A percentile compares a stretch with the other conserved stretches of the same genome.
Conservation (phyloP, 2,329 filamentous ascomycete genomes). For the Pleomassaria siparia region DNA sequence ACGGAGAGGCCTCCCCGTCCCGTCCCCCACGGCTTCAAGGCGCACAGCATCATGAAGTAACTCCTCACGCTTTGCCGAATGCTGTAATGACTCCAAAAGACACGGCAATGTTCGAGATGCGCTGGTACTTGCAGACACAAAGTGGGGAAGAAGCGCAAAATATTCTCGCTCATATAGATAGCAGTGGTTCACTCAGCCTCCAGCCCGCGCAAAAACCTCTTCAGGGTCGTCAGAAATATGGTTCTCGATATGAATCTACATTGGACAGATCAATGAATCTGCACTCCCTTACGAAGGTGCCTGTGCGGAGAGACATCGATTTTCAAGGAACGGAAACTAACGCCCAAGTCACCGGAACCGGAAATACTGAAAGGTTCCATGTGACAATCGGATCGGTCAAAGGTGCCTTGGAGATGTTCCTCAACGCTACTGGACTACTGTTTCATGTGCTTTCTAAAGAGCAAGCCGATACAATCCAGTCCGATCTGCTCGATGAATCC, state of each 20-base stretch:
- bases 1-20: too few relatives aligned
- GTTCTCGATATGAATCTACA: background rate
- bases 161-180: slow-evolving; percentile 11
- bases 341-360: background rate
- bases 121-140: slow-evolving; percentile 19
- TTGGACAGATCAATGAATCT: background rate
- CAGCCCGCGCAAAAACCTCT: background rate
- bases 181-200: slow-evolving; percentile 4
- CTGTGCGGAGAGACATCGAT: background rate
- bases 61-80: too few relatives aligned
- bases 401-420: slow-evolving; percentile 15
- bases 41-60: too few relatives aligned
- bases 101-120: slow-evolving; percentile 13
- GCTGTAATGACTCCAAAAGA: too few relatives aligned
- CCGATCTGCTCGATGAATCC: background rate
- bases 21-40: too few relatives aligned
- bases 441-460: slow-evolving; percentile 18
- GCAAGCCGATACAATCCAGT: slow-evolving; percentile 7
- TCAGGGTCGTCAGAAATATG: slow-evolving; percentile 3
- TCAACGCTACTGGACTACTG: slow-evolving; percentile 16
- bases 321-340: background rate
- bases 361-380: background rate
- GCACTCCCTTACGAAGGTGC: background rate
- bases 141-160: slow-evolving; percentile 12
- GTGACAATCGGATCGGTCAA: slow-evolving; percentile 5